phyloP scores from a whole-genome alignment of 1,139 yeast genomes.

The Diutina rugosa region DNA sequence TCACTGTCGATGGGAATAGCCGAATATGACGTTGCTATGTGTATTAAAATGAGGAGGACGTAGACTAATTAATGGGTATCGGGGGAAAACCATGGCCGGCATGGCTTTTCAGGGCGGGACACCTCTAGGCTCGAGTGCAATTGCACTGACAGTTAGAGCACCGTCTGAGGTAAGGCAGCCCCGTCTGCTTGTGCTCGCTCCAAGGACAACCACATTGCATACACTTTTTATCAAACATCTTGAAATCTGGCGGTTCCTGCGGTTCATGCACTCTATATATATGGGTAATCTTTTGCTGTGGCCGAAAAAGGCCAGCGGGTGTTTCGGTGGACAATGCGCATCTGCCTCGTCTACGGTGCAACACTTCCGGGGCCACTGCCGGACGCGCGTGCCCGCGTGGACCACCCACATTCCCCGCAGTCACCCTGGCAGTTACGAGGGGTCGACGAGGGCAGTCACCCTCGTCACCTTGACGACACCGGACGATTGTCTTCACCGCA shows the following conservation, averaged over 20 bases:
- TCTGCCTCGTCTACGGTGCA: background rate
- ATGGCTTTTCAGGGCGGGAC: background rate
- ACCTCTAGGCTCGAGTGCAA: background rate
- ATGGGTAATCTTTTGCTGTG: background rate
- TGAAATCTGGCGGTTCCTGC: background rate
- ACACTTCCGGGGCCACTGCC: background rate
- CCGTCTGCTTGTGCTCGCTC: background rate
- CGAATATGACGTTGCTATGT: background rate
- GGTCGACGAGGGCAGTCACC: background rate
- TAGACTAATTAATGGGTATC: background rate
- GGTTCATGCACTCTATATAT: background rate
- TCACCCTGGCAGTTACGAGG: background rate
- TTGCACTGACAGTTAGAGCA: background rate
- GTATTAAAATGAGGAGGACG: background rate
- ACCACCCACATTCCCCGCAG: background rate
- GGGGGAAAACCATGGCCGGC: background rate
- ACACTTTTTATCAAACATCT: slow-evolving; percentile 1
- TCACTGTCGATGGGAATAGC: background rate
- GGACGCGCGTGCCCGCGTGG: background rate
- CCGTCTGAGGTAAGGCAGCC: background rate
- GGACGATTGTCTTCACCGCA: background rate
- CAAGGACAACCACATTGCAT: slow-evolving; percentile 1
- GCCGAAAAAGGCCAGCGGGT: background rate
- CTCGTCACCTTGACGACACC: background rate
- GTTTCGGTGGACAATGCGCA: background rate